Conservation (phyloP, 495 filamentous ascomycete genomes). For the Trichocladium uniseriatum region DNA sequence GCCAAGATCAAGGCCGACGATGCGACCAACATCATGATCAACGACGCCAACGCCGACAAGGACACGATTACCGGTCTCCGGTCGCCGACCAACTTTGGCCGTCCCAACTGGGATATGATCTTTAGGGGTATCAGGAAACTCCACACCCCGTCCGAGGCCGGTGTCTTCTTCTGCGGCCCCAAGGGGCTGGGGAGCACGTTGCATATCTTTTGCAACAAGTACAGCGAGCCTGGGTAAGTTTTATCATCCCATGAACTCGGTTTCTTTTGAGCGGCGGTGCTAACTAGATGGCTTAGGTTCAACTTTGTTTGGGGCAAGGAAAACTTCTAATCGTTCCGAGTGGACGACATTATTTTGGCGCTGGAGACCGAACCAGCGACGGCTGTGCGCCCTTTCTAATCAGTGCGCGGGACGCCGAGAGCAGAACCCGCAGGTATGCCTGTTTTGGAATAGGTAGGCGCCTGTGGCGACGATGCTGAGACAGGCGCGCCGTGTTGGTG, state of each 20-base stretch:
- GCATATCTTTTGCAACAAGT: constrained; percentile 69
- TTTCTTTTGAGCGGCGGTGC: neutral
- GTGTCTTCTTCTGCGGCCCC: constrained; percentile 74
- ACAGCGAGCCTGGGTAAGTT: constrained; percentile 59
- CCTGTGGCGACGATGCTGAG: no score
- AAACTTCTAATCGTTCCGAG: constrained; percentile 49
- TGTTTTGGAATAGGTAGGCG: no score
- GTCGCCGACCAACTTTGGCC: constrained; percentile 67
- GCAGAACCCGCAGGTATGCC: neutral
- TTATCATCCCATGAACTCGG: neutral
- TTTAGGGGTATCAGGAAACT: constrained; percentile 67
- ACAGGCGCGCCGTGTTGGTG: no score
- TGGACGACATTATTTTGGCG: neutral
- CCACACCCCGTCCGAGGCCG: constrained; percentile 60
- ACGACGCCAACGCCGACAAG: constrained; percentile 69
- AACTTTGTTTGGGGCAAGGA: constrained; percentile 67
- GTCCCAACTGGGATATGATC: constrained; percentile 74
- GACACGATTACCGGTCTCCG: constrained; percentile 68
- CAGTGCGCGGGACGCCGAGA: constrained; percentile 13
- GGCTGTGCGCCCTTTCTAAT: neutral
- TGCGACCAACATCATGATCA: constrained; percentile 77
- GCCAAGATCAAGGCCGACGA: constrained; percentile 72
- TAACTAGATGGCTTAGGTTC: constrained; percentile 29
- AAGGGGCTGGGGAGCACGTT: constrained; percentile 58
- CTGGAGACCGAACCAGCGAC: neutral